Percentiles rank a stretch among this genome's conserved stretches.
phyloP scores from a whole-genome alignment of 2,329 filamentous ascomycete genomes.

The Calonectria henricotiae region DNA sequence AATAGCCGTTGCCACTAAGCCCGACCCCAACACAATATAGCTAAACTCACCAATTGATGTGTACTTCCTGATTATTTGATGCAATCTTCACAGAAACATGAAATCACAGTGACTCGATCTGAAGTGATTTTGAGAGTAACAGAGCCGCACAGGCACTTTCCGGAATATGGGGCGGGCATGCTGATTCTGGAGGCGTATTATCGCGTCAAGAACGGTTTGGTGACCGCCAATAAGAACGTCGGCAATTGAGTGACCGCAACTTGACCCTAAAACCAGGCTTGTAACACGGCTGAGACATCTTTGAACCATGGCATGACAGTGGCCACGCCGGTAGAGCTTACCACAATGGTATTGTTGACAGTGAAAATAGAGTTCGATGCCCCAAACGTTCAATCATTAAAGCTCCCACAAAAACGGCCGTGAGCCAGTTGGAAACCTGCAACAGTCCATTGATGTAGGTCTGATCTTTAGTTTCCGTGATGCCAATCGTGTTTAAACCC shows the following conservation, averaged over 20 bases:
- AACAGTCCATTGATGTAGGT: slow-evolving; percentile 51
- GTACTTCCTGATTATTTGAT: slow-evolving; percentile 44
- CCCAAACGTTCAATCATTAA: slow-evolving; percentile 61
- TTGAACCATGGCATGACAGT: slow-evolving; percentile 71
- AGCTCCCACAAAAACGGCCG: slow-evolving; percentile 58
- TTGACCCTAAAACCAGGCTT: slow-evolving; percentile 80
- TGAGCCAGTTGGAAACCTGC: slow-evolving; percentile 60
- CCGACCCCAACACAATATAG: too few species aligned
- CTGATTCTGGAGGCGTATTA: neutral
- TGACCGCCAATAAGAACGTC: slow-evolving; percentile 74
- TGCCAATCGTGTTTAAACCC: slow-evolving; percentile 60
- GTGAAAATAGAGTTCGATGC: slow-evolving; percentile 60
- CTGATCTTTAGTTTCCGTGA: slow-evolving; percentile 59
- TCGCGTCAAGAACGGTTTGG: neutral
- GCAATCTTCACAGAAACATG: slow-evolving; percentile 48
- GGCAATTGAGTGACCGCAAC: slow-evolving; percentile 77
- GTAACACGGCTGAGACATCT: slow-evolving; percentile 72
- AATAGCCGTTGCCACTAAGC: too few species aligned
- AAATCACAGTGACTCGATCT: slow-evolving; percentile 42
- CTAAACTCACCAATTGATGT: slow-evolving; percentile 41
- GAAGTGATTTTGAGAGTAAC: slow-evolving; percentile 37
- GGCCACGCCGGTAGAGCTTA: slow-evolving; percentile 77
- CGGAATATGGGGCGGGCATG: slow-evolving; percentile 42
- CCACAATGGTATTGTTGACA: slow-evolving; percentile 70
- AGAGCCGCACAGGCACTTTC: slow-evolving; percentile 44